Evolutionary conservation across 495 filamentous ascomycete species (phyloP).

Genomic region (Talaromyces wortmannii): DNA sequence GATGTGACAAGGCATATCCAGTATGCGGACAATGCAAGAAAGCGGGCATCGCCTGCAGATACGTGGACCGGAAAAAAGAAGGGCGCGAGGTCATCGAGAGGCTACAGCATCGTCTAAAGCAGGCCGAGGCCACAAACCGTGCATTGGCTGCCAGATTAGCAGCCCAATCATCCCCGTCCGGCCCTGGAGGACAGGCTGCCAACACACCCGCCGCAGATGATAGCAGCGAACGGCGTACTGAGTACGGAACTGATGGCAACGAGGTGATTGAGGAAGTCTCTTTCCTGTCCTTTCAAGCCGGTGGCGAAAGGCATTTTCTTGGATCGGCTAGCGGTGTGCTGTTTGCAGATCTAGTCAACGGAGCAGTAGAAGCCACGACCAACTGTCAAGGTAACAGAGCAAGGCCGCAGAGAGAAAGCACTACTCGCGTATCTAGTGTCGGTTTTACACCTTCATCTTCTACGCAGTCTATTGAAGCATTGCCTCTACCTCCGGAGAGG

Average conservation of each 20-base stretch:
- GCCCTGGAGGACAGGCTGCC: background rate
- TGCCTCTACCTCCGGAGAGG: constrained; percentile 6
- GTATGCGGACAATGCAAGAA: constrained; percentile 18
- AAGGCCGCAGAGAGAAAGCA: background rate
- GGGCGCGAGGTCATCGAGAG: constrained; percentile 11
- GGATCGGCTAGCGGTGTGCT: constrained; percentile 15
- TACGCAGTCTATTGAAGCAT: background rate
- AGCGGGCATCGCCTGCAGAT: constrained; percentile 13
- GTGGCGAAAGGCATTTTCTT: constrained; percentile 16
- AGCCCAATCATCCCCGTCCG: background rate
- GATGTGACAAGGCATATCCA: constrained; percentile 24
- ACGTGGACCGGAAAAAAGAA: constrained; percentile 13
- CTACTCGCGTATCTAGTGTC: background rate
- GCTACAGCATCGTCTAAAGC: constrained; percentile 9
- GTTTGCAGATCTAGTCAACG: constrained; percentile 16
- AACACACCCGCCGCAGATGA: background rate
- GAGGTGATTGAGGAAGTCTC: constrained; percentile 19
- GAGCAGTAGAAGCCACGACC: background rate
- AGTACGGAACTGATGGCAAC: background rate
- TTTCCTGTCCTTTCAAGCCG: constrained; percentile 17
- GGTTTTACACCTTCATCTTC: background rate
- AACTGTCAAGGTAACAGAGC: no score
- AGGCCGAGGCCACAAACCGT: constrained; percentile 11
- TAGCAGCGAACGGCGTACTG: background rate
- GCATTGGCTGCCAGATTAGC: constrained; percentile 5